Conservation (phyloP, 1,139 yeast genomes). For the Hemisphaericaspora xylanilytica region DNA sequence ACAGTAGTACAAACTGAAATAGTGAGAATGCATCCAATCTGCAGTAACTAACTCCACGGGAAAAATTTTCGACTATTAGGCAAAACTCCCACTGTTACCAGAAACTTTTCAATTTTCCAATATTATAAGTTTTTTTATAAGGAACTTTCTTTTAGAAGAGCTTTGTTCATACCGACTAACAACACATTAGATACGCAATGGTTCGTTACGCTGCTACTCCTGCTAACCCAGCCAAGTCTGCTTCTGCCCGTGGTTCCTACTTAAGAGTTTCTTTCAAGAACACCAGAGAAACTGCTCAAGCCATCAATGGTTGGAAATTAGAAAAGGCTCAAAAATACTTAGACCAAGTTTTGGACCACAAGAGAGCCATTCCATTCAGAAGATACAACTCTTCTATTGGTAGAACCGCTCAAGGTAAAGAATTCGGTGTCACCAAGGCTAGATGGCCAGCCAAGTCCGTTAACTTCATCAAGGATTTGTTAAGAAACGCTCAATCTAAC, state of each 20-base stretch:
- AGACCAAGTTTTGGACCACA: conserved; percentile 94
- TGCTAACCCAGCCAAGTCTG: conserved; percentile 99
- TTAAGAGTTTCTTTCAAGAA: conserved; percentile 99
- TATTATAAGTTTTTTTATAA: conserved; percentile 1
- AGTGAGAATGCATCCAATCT: conserved; percentile 9
- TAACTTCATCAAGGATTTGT: conserved; percentile 89
- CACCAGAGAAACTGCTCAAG: conserved; percentile 99
- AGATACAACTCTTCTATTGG: conserved; percentile 96
- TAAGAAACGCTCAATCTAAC: conserved; percentile 97
- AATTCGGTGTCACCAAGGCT: conserved; percentile 99
- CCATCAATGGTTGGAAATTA: conserved; percentile 97
- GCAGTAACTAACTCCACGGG: conserved; percentile 1
- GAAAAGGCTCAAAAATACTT: conserved; percentile 95
- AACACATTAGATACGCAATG: conserved; percentile 25
- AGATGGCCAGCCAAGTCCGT: conserved; percentile 99
- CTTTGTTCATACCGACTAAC: conserved; percentile 3
- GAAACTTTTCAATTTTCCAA: conserved; percentile 6
- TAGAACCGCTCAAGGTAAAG: conserved; percentile 99
- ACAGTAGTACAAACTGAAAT: too few relatives aligned
- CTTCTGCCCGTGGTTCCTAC: conserved; percentile 99
- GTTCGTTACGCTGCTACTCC: conserved; percentile 97
- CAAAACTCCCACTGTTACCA: neutral
- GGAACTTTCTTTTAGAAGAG: neutral
- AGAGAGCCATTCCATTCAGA: conserved; percentile 99
- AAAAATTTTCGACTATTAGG: neutral